Evolutionary conservation across 352 stramenopile genomes (phyloP).

Genomic region (Pythium plurisporium): DNA sequence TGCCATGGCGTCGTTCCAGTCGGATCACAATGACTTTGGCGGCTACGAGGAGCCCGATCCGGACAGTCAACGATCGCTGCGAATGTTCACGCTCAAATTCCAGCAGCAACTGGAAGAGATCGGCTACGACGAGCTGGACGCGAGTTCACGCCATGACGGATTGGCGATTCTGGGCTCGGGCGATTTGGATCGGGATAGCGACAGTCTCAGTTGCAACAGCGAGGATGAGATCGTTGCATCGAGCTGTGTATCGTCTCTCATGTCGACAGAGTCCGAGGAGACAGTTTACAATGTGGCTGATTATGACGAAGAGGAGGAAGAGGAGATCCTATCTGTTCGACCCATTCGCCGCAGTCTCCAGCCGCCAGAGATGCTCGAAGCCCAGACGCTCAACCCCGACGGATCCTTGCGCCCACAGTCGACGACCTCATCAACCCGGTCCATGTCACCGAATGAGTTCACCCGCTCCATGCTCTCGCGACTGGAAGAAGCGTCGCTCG

Average conservation of each 20-base stretch:
- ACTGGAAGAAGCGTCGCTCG: constrained; percentile 1
- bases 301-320: constrained; percentile 1
- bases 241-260: background rate
- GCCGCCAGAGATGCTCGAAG: constrained; percentile 23
- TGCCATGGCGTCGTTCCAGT: background rate
- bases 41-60: background rate
- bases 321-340: constrained; percentile 21
- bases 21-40: background rate
- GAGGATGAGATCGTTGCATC: background rate
- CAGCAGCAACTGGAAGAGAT: constrained; percentile 14
- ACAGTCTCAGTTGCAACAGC: background rate
- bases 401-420: constrained; percentile 20
- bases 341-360: constrained; percentile 17
- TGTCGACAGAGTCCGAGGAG: background rate
- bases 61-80: constrained; percentile 22
- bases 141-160: constrained; percentile 6
- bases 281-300: background rate
- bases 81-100: constrained; percentile 24
- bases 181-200: background rate
- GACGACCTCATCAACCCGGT: constrained; percentile 6
- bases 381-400: constrained; percentile 19
- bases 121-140: constrained; percentile 1
- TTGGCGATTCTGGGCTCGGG: constrained; percentile 18
- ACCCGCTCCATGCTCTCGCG: background rate
- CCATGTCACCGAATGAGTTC: background rate